Base-by-base conservation (phyloP, 2,329 filamentous ascomycete genomes). In the Ascochyta rabiei region DNA sequence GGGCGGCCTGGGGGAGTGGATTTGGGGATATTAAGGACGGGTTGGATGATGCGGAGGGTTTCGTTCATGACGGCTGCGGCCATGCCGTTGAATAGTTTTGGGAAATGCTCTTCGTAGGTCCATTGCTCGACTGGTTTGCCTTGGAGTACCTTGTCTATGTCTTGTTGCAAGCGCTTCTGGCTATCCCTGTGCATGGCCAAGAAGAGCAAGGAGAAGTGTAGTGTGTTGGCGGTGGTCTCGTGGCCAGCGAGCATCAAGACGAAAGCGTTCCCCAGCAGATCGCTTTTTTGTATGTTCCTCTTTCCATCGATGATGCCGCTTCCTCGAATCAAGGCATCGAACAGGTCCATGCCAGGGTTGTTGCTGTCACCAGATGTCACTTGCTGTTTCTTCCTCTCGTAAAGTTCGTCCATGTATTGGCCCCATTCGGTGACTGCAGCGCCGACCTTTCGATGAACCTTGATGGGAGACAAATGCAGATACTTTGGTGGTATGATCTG, bases 41-140 rank as follows among this genome's bases (percentile, higher is more conserved):
- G 86, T 2, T 90, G 89, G 55, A 91, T 80, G 37, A 92, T 67
- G 10, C 91, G 86, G 48, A 95, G 80, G 33, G 88, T 86, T 77
- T 95, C 90, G 68, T 91, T 90, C 81, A 93, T 83, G 63, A 88
- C 84, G 4, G 90, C 90, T 16, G 88, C 90, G 9, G 88, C 77
- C 81, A 90, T 87, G 56, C 86, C 86, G 10, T 82, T 84, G 62
- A 90, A 84, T 55, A 95, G 80, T 8, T 82, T 78, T 38, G 84
- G 86, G 58, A 93, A 80, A 62, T 84, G 79, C 10, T 78, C 75
- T 39, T 93, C 89, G 70, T 91, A 93, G 63, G 86, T 81, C 90
- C 90, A 93, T 7, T 83, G 80, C 0, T 75, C 73, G 4, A 85
- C 81, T 19, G 88, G 82, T 15, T 78, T 75, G 31, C 81, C 78